Base-by-base conservation (phyloP, 108 stramenopile genomes). In the Conticribra guillardii region DNA sequence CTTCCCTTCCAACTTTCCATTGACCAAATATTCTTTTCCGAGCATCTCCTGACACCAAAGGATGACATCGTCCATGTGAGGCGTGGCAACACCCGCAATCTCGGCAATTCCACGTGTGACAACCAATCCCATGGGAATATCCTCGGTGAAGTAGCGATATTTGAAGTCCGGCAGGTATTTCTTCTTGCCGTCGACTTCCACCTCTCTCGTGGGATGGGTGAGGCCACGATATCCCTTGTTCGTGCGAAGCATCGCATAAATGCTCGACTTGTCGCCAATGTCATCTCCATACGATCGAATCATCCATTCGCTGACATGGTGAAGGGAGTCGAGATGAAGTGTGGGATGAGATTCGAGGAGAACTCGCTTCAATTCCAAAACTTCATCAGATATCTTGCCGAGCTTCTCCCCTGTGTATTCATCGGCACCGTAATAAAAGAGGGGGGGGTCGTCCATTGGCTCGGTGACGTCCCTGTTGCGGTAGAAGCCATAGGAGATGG, bases 211-310 rank as follows among this genome's bases (percentile, higher is more conserved):
- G 22, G 84, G 84, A 45, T 82, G 81, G 0, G 73, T 80, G 9
- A 85, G 74, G 15, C 84, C 84, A 0, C 74, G 79, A 63, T 85
- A 85, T 30, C 84, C 84, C 63, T 82, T 82, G 69, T 85, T 85
- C 24, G 84, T 80, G 0, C 29, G 54, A 3, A 85, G 53, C 82
- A 82, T 82, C 32, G 78, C 82, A 64, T 82, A 71, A 28, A 85
- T 75, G 63, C 29, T 82, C 1, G 84, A 62, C 47, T 74, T 79
- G 79, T 85, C 84, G 17, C 73, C 79, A 24, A 85, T 82, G 45
- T 82, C 82, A 48, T 82, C 82, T 8, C 84, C 84, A 44, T 85
- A 85, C 11, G 64, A 67, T 2, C 58, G 49, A 8, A 85, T 45
- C 84, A 85, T 85, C 84, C 84, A 85, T 9, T 85, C 79, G 11